A percentile compares a stretch with the other conserved stretches of the same genome.
Evolutionary conservation across 305 asterid species (phyloP).

Genomic region (Solanum chacoense): DNA sequence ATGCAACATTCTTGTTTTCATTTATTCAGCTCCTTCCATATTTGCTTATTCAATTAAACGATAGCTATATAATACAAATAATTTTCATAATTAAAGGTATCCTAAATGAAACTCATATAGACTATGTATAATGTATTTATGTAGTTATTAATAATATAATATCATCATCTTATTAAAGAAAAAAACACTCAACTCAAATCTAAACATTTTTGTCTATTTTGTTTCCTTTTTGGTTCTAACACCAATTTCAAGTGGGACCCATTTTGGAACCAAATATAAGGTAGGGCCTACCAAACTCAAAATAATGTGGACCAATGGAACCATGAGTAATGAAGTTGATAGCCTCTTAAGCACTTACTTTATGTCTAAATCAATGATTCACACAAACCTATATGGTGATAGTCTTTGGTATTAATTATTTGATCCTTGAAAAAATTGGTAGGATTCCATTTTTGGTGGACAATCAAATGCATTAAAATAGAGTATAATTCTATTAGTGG

Average conservation of each 20-base stretch:
- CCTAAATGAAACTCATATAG: background rate
- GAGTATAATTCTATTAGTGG: background rate
- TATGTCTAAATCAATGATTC: slow-evolving; percentile 37
- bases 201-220: background rate
- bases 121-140: background rate
- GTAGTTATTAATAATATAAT: background rate
- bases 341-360: slow-evolving; percentile 25
- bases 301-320: background rate
- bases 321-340: slow-evolving; percentile 21
- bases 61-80: background rate
- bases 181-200: background rate
- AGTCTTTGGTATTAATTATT: slow-evolving; percentile 30
- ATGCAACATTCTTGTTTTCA: background rate
- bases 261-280: background rate
- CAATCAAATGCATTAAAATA: background rate
- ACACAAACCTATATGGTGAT: background rate
- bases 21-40: background rate
- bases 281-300: slow-evolving; percentile 14
- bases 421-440: slow-evolving; percentile 7
- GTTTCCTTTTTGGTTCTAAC: background rate
- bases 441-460: background rate
- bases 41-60: background rate
- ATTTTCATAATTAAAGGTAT: background rate
- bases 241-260: background rate
- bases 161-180: background rate